Evolutionary conservation across 2,329 filamentous ascomycete genomes (phyloP), one percentile per base, ranked within the genome.

Genomic region (Bertia moriformis): DNA sequence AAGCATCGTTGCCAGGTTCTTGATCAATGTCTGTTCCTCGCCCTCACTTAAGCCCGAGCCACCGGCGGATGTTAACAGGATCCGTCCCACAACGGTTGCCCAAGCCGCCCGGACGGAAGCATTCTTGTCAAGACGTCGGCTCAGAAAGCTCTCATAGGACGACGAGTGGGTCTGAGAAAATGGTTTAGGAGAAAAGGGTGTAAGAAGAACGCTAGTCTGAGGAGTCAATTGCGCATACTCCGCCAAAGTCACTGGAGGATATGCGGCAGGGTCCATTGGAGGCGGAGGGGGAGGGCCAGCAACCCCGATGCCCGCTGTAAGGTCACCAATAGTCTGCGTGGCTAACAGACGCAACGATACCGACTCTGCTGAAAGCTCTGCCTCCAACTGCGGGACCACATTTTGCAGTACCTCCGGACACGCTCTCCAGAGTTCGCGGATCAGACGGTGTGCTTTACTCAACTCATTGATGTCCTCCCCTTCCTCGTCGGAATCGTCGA

Each of bases 401-500:
- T 79, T 78, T 43, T 74, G 71, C 14, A 82, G 61, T 15, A 80
- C 74, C 38, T 70, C 66, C 1, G 78, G 75, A 41, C 72, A 71
- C 20, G 76, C 75, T 42, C 75, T 66, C 75, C 78, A 83, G 12
- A 83, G 60, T 51, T 83, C 77, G 42, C 76, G 65, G 14, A 81
- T 63, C 18, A 83, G 54, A 30, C 71, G 63, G 54, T 83, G 77
- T 2, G 76, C 77, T 52, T 80, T 81, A 45, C 64, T 67, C 39
- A 78, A 60, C 48, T 82, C 74, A 43, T 73, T 67, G 17, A 80
- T 59, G 46, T 80, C 74, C 37, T 79, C 72, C 15, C 71, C 68
- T 41, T 67, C 55, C 43, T 61, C 58, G 45, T 70, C 60, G 3
- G 63, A 63, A 22, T 65, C 62, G 33, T 63, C 61, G n/a, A 62